phyloP scores from a whole-genome alignment of 805 yeast genomes.

The Myxozyma udenii region DNA sequence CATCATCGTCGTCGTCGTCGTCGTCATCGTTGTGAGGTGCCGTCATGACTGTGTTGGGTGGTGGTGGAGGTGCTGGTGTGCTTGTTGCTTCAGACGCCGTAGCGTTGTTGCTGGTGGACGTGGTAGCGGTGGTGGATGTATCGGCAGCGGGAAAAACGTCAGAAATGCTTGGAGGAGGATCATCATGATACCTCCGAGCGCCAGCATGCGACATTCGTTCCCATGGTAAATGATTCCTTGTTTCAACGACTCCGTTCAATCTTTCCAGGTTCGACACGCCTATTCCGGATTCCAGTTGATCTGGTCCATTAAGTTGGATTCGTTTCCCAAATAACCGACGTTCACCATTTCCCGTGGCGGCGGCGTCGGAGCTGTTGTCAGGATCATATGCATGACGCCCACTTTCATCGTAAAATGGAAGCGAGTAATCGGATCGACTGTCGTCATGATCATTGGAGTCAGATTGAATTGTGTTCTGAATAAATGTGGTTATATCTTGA shows the following conservation, averaged over 20 bases:
- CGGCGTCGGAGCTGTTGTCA: no score
- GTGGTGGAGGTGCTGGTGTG: neutral
- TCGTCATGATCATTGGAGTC: neutral
- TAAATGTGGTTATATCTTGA: conserved; percentile 17
- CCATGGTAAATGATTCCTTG: conserved; percentile 13
- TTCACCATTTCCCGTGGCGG: no score
- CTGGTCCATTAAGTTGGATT: neutral
- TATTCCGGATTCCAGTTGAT: conserved; percentile 18
- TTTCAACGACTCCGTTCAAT: conserved; percentile 11
- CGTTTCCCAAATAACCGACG: no score
- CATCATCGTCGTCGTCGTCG: neutral
- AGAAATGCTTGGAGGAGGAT: conserved; percentile 1
- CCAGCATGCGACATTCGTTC: conserved; percentile 3
- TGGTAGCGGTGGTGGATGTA: neutral
- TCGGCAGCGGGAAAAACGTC: neutral
- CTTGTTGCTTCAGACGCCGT: neutral
- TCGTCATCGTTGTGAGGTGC: neutral
- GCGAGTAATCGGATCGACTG: neutral
- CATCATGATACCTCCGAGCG: neutral
- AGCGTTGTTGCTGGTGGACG: neutral
- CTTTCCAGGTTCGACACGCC: conserved; percentile 13
- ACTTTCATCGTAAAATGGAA: neutral
- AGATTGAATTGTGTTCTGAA: neutral
- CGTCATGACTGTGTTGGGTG: neutral
- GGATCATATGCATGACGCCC: no score